Evolutionary conservation across 2,329 filamentous ascomycete species (phyloP).

Genomic region (Ceratocystis albifundus): DNA sequence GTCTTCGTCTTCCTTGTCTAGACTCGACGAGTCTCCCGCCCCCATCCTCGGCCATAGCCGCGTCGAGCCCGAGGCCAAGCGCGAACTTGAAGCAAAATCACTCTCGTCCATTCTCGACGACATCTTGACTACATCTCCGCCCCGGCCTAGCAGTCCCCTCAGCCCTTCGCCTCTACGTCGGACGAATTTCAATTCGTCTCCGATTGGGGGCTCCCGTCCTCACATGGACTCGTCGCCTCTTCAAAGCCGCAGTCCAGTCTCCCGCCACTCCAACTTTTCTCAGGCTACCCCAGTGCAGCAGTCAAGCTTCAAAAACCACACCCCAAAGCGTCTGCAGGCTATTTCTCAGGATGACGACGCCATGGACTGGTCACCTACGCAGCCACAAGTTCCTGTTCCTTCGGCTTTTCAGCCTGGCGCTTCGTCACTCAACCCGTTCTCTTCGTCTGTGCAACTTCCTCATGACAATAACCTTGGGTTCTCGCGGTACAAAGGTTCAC

Average conservation of each 20-base stretch:
- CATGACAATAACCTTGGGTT: not conserved
- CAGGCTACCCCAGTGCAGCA: not conserved
- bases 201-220: slow-evolving; percentile 6
- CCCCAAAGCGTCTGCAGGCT: slow-evolving; percentile 18
- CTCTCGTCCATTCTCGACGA: slow-evolving; percentile 41
- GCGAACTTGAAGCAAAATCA: slow-evolving; percentile 31
- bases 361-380: slow-evolving; percentile 58
- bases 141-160: slow-evolving; percentile 25
- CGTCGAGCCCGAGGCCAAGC: slow-evolving; percentile 22
- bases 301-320: slow-evolving; percentile 15
- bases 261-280: slow-evolving; percentile 16
- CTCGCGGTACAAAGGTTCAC: slow-evolving; percentile 44
- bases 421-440: slow-evolving; percentile 19
- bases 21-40: not conserved
- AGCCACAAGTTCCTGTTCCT: slow-evolving; percentile 39
- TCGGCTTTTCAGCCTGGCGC: slow-evolving; percentile 26
- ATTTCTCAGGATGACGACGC: slow-evolving; percentile 39
- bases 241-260: slow-evolving; percentile 1
- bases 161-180: slow-evolving; percentile 19
- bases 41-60: not conserved
- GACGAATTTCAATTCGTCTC: slow-evolving; percentile 18
- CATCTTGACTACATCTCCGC: slow-evolving; percentile 28
- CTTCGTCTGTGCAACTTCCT: not conserved
- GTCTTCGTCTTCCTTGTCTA: slow-evolving; percentile 10
- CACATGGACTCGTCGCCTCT: slow-evolving; percentile 2